Evolutionary conservation across 176 grass and related monocot species (phyloP).

Genomic region (Eleusine coracana): DNA sequence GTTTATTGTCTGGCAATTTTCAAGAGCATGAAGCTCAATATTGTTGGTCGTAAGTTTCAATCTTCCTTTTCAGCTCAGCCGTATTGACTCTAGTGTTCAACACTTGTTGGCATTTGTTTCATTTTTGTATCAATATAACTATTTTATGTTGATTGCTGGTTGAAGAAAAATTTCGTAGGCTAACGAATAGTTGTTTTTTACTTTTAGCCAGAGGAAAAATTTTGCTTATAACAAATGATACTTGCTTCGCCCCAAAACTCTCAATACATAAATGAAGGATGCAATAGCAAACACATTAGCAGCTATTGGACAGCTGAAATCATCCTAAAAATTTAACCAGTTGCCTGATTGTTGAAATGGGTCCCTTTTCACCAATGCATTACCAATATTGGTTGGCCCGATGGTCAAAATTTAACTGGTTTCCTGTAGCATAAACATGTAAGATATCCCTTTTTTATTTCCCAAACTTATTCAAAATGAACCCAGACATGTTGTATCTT

Average conservation of each 20-base stretch:
- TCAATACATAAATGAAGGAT: background rate
- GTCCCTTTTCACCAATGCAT: background rate
- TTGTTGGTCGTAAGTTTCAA: constrained; percentile 81
- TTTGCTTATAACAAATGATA: background rate
- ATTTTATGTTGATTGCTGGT: background rate
- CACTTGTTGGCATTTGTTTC: background rate
- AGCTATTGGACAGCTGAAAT: background rate
- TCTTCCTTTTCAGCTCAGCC: background rate
- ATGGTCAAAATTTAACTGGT: too few relatives aligned
- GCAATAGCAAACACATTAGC: background rate
- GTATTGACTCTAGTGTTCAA: background rate
- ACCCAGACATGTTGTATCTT: background rate
- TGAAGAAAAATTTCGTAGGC: background rate
- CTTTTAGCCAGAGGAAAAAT: background rate
- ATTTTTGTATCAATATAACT: background rate
- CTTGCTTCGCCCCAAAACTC: background rate
- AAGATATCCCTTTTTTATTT: background rate
- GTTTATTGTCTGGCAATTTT: constrained; percentile 80
- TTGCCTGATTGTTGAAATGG: background rate
- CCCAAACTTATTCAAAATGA: too few relatives aligned
- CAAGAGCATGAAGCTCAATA: constrained; percentile 69
- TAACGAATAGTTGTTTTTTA: background rate
- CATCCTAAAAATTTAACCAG: background rate
- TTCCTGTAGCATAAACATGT: background rate
- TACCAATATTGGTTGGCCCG: background rate